A percentile compares a stretch with the other conserved stretches of the same genome.
Evolutionary conservation across 2,329 filamentous ascomycete species (phyloP).

Genomic region (Coniochaeta sp.): DNA sequence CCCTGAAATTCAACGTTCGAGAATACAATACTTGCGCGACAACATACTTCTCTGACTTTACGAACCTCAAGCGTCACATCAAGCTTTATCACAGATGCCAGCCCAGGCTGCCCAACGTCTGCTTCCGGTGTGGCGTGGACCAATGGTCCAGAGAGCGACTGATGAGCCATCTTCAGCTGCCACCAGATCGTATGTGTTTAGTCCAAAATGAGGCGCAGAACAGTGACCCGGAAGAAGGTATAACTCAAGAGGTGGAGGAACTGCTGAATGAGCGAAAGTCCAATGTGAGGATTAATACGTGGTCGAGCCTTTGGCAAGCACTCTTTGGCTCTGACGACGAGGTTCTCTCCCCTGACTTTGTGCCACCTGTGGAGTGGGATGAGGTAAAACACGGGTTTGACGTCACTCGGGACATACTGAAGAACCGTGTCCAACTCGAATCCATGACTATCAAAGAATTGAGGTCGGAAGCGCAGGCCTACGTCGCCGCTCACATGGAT

Average conservation of each 20-base stretch:
- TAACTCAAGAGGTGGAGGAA: background rate
- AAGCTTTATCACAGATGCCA: background rate
- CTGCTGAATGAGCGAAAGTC: conserved; percentile 1
- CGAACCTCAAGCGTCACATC: background rate
- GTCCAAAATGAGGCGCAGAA: background rate
- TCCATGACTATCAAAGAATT: background rate
- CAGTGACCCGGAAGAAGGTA: background rate
- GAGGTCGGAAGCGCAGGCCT: background rate
- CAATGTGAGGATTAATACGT: background rate
- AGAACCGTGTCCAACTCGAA: background rate
- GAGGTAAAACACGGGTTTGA: background rate
- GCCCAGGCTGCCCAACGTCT: background rate
- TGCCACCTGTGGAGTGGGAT: background rate
- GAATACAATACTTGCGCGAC: conserved; percentile 1
- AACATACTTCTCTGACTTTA: background rate
- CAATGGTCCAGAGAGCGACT: background rate
- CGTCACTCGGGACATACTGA: background rate
- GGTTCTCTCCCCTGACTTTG: background rate
- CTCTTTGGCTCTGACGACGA: background rate
- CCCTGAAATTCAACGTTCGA: conserved; percentile 1
- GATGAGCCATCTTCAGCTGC: background rate
- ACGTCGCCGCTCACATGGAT: background rate
- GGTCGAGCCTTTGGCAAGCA: background rate
- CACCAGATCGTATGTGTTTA: background rate
- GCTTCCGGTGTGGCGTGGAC: background rate